phyloP scores from a whole-genome alignment of 2,329 filamentous ascomycete species.

The Tolypocladium amazonense region DNA sequence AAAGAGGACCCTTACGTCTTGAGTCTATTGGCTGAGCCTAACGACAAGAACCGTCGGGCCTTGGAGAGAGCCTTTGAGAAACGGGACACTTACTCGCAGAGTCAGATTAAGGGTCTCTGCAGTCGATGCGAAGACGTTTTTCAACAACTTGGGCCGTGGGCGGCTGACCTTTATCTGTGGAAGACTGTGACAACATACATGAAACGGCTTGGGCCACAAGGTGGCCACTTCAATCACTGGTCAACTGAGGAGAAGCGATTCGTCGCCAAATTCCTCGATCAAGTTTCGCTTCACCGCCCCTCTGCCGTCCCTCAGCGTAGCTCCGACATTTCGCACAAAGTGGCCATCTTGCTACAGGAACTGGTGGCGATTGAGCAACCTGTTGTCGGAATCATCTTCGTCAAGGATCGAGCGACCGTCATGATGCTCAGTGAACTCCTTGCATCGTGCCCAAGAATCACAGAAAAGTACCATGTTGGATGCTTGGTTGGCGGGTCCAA shows the following conservation, averaged over 20 bases:
- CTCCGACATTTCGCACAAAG: slow-evolving; percentile 44
- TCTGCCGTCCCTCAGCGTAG: slow-evolving; percentile 5
- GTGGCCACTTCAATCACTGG: slow-evolving; percentile 26
- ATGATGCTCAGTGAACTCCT: slow-evolving; percentile 50
- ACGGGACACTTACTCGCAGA: slow-evolving; percentile 38
- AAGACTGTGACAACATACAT: slow-evolving; percentile 30
- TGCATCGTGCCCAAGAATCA: slow-evolving; percentile 35
- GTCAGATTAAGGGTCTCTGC: slow-evolving; percentile 45
- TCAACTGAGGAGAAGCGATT: slow-evolving; percentile 43
- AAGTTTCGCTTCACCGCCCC: slow-evolving; percentile 15
- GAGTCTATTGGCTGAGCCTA: slow-evolving; percentile 29
- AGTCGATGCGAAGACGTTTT: slow-evolving; percentile 39
- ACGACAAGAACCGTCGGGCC: slow-evolving; percentile 25
- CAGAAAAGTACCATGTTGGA: slow-evolving; percentile 36
- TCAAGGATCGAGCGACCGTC: slow-evolving; percentile 49
- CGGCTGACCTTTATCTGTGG: slow-evolving; percentile 54
- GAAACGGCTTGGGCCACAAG: slow-evolving; percentile 7
- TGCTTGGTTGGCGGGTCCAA: slow-evolving; percentile 45
- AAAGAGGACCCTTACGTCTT: slow-evolving; percentile 49
- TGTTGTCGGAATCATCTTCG: slow-evolving; percentile 56
- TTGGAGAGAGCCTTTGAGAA: slow-evolving; percentile 29
- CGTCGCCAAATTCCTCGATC: slow-evolving; percentile 33
- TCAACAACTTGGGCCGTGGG: slow-evolving; percentile 55
- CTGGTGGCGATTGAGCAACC: slow-evolving; percentile 32
- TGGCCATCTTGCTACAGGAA: slow-evolving; percentile 38